These are phyloP conservation scores for Trametes punicea DNA, from an alignment of 768 basidiomycete species.

Conservation along the genomic window DNA sequence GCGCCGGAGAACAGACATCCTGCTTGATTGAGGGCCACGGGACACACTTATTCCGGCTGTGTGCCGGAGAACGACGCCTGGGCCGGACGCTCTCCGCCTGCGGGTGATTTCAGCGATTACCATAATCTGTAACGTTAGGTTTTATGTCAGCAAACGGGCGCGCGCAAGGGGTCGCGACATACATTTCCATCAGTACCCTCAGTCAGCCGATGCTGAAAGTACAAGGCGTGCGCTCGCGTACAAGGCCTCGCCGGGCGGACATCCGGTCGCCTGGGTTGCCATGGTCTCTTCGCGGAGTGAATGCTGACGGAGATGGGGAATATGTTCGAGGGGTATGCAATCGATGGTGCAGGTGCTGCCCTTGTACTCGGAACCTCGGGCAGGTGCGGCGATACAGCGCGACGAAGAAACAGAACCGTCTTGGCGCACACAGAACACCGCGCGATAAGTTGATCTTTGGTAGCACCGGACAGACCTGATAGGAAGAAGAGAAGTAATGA, in stretches of 20 bases:
- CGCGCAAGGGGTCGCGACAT: constrained; percentile 7
- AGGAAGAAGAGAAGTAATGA: background rate
- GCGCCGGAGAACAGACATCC: constrained; percentile 1
- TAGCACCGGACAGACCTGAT: background rate
- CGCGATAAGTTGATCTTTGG: background rate
- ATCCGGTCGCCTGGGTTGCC: constrained; percentile 1
- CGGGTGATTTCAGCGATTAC: constrained; percentile 12
- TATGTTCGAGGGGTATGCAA: background rate
- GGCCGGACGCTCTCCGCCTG: constrained; percentile 8
- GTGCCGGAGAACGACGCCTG: constrained; percentile 10
- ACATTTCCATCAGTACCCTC: constrained; percentile 18
- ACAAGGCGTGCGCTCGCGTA: constrained; percentile 14
- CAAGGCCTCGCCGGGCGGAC: background rate
- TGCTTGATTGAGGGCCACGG: constrained; percentile 13
- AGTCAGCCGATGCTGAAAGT: constrained; percentile 12
- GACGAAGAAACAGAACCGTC: background rate
- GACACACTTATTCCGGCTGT: constrained; percentile 1
- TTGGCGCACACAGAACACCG: background rate
- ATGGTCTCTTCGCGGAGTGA: constrained; percentile 9
- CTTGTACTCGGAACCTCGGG: constrained; percentile 12
- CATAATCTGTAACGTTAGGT: constrained; percentile 17
- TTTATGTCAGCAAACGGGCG: constrained; percentile 24
- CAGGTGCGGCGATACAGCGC: constrained; percentile 2
- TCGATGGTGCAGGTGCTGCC: constrained; percentile 7
- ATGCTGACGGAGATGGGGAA: constrained; percentile 10